These are phyloP conservation scores for Globisporangium okanoganense DNA, from an alignment of 352 stramenopile genomes.

Conservation along the genomic window DNA sequence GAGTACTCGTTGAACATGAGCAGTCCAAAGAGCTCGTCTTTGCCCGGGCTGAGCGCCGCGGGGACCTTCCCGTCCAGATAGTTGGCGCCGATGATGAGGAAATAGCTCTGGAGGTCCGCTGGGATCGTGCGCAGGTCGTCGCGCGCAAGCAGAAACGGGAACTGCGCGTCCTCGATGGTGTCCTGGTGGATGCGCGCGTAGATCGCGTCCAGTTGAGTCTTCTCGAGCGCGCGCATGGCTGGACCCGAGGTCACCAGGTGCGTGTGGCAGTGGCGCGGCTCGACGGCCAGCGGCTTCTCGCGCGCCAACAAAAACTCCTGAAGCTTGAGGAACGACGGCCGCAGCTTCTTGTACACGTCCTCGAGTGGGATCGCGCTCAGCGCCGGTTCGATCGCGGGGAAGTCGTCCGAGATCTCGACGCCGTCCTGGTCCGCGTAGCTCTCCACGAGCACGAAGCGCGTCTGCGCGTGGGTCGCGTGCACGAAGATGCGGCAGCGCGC, in stretches of 20 bases:
- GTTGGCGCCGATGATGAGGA: conserved; percentile 55
- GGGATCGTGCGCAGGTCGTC: conserved; percentile 46
- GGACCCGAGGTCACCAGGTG: conserved; percentile 26
- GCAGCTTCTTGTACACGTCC: conserved; percentile 41
- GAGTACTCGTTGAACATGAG: conserved; percentile 44
- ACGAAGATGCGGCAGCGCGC: conserved; percentile 57
- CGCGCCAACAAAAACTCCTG: conserved; percentile 24
- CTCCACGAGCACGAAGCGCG: conserved; percentile 49
- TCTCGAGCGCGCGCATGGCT: conserved; percentile 24
- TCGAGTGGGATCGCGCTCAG: conserved; percentile 21
- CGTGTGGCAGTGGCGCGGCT: conserved; percentile 50
- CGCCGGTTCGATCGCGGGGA: conserved; percentile 19
- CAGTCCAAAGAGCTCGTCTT: conserved; percentile 51
- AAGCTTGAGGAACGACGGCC: conserved; percentile 39
- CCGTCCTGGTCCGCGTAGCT: conserved; percentile 45
- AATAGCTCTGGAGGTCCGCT: conserved; percentile 41
- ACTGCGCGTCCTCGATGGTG: conserved; percentile 44
- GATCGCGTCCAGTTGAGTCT: conserved; percentile 20
- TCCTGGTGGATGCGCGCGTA: conserved; percentile 32
- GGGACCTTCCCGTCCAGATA: conserved; percentile 50
- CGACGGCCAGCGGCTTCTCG: conserved; percentile 23
- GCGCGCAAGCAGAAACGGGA: conserved; percentile 51
- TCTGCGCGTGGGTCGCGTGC: conserved; percentile 27
- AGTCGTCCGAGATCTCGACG: conserved; percentile 44
- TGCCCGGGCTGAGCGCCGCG: conserved; percentile 43